Conservation (phyloP, 2,329 filamentous ascomycete genomes). For the Ophiostoma ips region DNA sequence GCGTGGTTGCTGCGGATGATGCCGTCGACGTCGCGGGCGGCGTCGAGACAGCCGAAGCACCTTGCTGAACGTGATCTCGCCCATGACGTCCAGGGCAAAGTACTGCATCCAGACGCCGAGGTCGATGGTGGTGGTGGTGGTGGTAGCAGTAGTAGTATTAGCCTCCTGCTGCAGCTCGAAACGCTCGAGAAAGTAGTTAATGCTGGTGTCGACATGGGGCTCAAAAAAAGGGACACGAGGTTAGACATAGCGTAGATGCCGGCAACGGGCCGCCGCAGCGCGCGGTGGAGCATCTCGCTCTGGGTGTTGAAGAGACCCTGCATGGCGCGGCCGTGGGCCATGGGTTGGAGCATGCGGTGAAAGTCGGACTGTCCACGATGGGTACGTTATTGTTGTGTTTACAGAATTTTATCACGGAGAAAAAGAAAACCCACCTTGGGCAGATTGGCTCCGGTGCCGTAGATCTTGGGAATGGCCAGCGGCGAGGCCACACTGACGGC, state of each 20-base stretch:
- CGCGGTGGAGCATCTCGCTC: slow-evolving; percentile 3
- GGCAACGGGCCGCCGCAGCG: slow-evolving; percentile 6
- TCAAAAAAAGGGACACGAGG: slow-evolving; percentile 8
- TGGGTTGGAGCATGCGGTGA: slow-evolving; percentile 5
- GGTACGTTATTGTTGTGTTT: too few species aligned
- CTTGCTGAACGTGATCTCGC: slow-evolving; percentile 27
- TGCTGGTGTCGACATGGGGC: slow-evolving; percentile 21
- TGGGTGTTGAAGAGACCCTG: slow-evolving; percentile 8
- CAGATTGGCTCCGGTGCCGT: slow-evolving; percentile 5
- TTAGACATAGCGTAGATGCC: slow-evolving; percentile 7
- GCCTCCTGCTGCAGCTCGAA: slow-evolving; percentile 19
- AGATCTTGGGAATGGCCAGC: slow-evolving; percentile 1
- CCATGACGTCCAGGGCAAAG: slow-evolving; percentile 27
- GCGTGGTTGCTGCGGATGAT: slow-evolving; percentile 24
- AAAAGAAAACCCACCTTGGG: neutral
- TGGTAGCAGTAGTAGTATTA: neutral
- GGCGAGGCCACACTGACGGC: slow-evolving; percentile 3
- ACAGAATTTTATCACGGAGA: too few species aligned
- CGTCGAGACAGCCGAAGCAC: slow-evolving; percentile 26
- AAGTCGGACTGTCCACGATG: neutral
- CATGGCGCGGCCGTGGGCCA: slow-evolving; percentile 4
- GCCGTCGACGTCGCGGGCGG: slow-evolving; percentile 17
- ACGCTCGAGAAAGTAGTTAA: slow-evolving; percentile 22
- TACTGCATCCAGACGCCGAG: slow-evolving; percentile 28
- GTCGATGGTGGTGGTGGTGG: slow-evolving; percentile 19